Base-by-base conservation (phyloP, 1,139 yeast genomes). In the Candida sp. region DNA sequence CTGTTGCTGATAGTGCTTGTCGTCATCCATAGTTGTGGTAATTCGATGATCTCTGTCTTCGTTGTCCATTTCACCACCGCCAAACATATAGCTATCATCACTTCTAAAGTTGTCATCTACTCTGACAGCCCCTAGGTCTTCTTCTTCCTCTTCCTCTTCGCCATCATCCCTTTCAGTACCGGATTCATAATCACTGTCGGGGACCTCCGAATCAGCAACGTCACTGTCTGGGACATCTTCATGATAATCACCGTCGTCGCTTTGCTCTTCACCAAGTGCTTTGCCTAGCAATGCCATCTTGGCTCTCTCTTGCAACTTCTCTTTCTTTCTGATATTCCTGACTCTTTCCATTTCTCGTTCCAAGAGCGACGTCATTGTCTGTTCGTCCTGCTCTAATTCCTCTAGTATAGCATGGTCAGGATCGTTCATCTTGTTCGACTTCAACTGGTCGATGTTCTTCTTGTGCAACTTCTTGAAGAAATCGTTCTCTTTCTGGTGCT, bases 281-380 rank as follows among this genome's bases (percentile, higher is more conserved):
- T 61, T 58, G 35, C 60, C 53, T 28, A 65, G 48, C 48, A 72
- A 62, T 2, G 76, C 77, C 49, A 61, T 52, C 49, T 68, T 71
- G 2, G 79, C 80, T 50, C 62, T 69, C 54, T 75, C 80, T 49
- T 66, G 65, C 35, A 72, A 54, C 54, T 79, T 75, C 51, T 83
- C 90, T 50, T 75, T 77, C 58, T 76, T 80, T 51, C 86, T 73
- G 32, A 81, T 74, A 47, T 72, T 75, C 59, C 83, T 69, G 32
- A 73, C 81, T 55, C 86, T 72, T 55, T 80, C 80, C 59, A 84
- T 77, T 61, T 88, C 93, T 52, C 82, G 77, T 57, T 87, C 91
- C 56, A 87, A 72, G 44, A 87, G 70, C n/a, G 73, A 66, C 3
- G 77, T 78, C 78, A 74, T 73, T 25, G 70, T 66, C 48, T 74